phyloP scores from a whole-genome alignment of 2,329 filamentous ascomycete genomes.

The Fusarium penzigii region DNA sequence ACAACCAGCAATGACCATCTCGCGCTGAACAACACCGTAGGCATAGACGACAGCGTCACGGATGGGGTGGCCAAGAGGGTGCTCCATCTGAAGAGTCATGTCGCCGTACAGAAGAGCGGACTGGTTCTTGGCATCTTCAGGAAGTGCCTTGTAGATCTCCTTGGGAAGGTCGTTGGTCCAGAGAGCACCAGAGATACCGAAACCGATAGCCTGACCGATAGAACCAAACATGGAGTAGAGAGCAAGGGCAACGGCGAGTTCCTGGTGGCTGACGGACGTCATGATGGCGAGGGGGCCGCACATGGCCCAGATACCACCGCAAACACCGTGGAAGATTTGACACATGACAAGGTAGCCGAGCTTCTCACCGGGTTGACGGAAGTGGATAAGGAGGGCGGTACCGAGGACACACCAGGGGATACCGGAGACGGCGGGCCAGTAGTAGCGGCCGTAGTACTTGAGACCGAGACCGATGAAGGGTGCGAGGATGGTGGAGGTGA shows the following conservation, averaged over 20 bases:
- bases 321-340: conserved; percentile 52
- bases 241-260: conserved; percentile 35
- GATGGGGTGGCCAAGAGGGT: conserved; percentile 45
- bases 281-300: conserved; percentile 31
- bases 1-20: conserved; percentile 45
- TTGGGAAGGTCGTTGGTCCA: conserved; percentile 35
- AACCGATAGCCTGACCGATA: conserved; percentile 35
- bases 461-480: conserved; percentile 50
- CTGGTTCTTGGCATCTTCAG: conserved; percentile 38
- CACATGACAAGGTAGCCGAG: conserved; percentile 50
- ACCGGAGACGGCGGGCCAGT: conserved; percentile 48
- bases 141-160: conserved; percentile 54
- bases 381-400: conserved; percentile 43
- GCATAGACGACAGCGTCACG: conserved; percentile 58
- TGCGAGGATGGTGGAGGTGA: conserved; percentile 49
- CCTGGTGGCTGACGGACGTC: conserved; percentile 31
- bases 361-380: conserved; percentile 37
- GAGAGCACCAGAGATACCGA: conserved; percentile 32
- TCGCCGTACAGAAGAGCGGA: conserved; percentile 54
- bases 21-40: conserved; percentile 54
- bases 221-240: conserved; percentile 31
- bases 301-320: conserved; percentile 52
- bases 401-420: conserved; percentile 57
- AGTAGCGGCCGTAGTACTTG: conserved; percentile 51
- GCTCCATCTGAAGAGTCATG: conserved; percentile 52